phyloP scores from a whole-genome alignment of 75 land plant species.

The Isoetes taiwanensis region DNA sequence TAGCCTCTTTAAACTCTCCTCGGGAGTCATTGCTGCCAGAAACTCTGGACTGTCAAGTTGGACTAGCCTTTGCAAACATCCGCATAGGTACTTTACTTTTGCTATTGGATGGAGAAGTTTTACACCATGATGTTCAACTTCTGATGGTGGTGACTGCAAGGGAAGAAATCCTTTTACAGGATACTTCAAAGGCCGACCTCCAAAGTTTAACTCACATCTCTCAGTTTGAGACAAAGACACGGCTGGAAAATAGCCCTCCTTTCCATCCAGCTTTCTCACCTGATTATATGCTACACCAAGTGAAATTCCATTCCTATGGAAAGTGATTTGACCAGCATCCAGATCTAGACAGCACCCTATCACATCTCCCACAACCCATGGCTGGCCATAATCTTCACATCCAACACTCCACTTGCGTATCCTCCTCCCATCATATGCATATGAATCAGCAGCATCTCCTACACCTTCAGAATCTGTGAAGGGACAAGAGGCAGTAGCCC shows the following conservation, averaged over 20 bases:
- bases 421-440: slow-evolving; percentile 88
- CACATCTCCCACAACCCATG: slow-evolving; percentile 89
- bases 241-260: slow-evolving; percentile 74
- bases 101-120: slow-evolving; percentile 11
- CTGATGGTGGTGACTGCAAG: slow-evolving; percentile 48
- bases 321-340: slow-evolving; percentile 53
- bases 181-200: slow-evolving; percentile 62
- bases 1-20: slow-evolving; percentile 54
- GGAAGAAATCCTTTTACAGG: slow-evolving; percentile 58
- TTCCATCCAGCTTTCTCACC: slow-evolving; percentile 41
- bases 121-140: background rate
- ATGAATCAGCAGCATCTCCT: slow-evolving; percentile 92
- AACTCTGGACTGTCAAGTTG: slow-evolving; percentile 36
- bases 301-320: slow-evolving; percentile 64
- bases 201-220: slow-evolving; percentile 79
- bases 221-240: slow-evolving; percentile 86
- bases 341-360: slow-evolving; percentile 92
- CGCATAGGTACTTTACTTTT: slow-evolving; percentile 31
- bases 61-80: slow-evolving; percentile 67
- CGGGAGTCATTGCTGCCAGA: slow-evolving; percentile 38
- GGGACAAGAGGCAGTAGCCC: slow-evolving; percentile 72
- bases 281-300: slow-evolving; percentile 70
- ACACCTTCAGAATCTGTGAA: slow-evolving; percentile 82
- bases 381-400: slow-evolving; percentile 58
- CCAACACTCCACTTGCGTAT: slow-evolving; percentile 69